Percentiles rank a stretch among this genome's conserved stretches.
phyloP scores from a whole-genome alignment of 2,329 filamentous ascomycete genomes.

The Penicillium olsonii region DNA sequence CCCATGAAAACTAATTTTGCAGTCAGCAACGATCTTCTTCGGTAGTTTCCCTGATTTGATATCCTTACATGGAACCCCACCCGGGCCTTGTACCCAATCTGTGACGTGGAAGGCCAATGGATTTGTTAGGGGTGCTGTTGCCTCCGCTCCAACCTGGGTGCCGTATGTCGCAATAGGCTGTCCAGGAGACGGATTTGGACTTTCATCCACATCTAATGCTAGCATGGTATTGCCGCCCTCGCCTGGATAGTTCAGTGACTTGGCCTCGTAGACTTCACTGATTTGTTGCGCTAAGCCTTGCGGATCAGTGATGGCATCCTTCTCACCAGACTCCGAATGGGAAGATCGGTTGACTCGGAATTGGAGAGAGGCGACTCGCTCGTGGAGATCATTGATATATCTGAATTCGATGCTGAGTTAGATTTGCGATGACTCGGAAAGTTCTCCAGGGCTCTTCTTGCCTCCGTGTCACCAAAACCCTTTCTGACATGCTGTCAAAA shows the following conservation, averaged over 20 bases:
- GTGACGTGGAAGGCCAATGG: conserved; percentile 14
- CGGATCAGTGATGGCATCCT: background rate
- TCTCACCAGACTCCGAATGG: background rate
- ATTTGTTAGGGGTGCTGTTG: conserved; percentile 11
- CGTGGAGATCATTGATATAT: conserved; percentile 6
- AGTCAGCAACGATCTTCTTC: too few relatives aligned
- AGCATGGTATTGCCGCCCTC: background rate
- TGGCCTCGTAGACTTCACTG: too few relatives aligned
- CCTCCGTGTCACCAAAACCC: background rate
- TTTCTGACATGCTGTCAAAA: conserved; percentile 4
- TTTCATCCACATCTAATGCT: background rate
- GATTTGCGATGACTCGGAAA: background rate
- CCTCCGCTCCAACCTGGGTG: background rate
- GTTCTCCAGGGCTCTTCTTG: background rate
- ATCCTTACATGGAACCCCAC: background rate
- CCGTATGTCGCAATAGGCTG: background rate
- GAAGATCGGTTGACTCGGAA: background rate
- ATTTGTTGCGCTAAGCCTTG: background rate
- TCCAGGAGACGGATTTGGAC: background rate
- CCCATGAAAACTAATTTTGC: conserved; percentile 52
- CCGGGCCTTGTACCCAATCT: conserved; percentile 10
- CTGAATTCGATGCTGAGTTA: background rate
- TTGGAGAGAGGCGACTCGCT: background rate
- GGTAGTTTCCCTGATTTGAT: too few relatives aligned
- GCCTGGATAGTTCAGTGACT: background rate